Base-by-base conservation (phyloP, 2,329 filamentous ascomycete genomes). In the Fusarium redolens region DNA sequence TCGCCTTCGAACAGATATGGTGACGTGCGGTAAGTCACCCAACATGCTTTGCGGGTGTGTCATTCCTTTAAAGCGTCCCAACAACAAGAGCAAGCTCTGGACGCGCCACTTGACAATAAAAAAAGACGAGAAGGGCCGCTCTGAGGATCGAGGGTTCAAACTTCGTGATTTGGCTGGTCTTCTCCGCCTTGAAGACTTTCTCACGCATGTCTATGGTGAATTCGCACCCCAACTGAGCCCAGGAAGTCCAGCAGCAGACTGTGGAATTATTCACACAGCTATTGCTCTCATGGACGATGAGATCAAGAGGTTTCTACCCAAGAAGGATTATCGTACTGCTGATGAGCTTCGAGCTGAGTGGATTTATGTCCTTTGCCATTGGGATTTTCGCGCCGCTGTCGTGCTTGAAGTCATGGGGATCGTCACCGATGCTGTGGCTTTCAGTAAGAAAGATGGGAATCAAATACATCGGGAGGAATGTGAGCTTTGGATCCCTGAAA, bases 91-190 rank as follows among this genome's bases (percentile, higher is more conserved):
- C 1, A 56, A n/a, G 28, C 45, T 75, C 12, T 75, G 73, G 73
- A 51, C 54, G 9, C 37, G 47, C 9, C 44, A 43, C 71, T n/a
- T 75, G 12, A 35, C 14, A 14, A 33, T 22, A 1, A 30, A n/a
- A 4, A 20, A n/a, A 1, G 52, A 52, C 1, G 12, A 31, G 13
- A n/a, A 15, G 20, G 30, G 35, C 7, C 37, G 45, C 17, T 15
- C 50, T 7, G 61, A 58, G 2, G 55, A 72, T 3, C 45, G 38
- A 4, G 22, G 13, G 3, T 67, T 74, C 12, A 48, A 22, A 9
- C 17, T 68, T 7, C 62, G 68, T 3, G 73, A 74, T 35, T 13
- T 75, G n/a, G 73, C 71, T 8, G 28, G 62, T 6, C 57, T 75
- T 4, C 41, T 74, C 17, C 62, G 71, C 5, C 35, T 75, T 1